These are phyloP conservation scores for Uronychia setigera DNA, from an alignment of 73 alveolate genomes.

Conservation along the genomic window DNA sequence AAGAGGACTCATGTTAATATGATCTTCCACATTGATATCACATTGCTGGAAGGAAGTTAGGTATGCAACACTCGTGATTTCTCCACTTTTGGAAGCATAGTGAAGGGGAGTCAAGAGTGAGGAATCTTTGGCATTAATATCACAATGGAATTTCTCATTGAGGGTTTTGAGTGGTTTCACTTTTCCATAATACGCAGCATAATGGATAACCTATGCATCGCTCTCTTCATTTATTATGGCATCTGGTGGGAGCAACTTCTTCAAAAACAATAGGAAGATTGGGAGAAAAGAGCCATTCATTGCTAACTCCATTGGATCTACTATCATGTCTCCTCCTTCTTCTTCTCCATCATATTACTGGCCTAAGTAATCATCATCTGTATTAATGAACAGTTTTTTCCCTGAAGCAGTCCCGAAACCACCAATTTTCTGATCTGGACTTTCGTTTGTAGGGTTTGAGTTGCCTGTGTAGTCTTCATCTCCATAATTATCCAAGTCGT, in stretches of 20 bases:
- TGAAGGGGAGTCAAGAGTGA: slow-evolving; percentile 1
- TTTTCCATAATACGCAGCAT: not conserved
- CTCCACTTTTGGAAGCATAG: slow-evolving; percentile 25
- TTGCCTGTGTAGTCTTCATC: not conserved
- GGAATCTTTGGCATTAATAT: not conserved
- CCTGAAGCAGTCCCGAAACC: not conserved
- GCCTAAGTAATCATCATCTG: not conserved
- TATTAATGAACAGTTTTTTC: not conserved
- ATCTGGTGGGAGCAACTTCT: not conserved
- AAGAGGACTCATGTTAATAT: slow-evolving; percentile 14
- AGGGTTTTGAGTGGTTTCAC: not conserved
- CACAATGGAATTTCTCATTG: not conserved
- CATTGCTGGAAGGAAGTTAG: not conserved
- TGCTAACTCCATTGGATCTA: not conserved
- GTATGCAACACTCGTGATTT: not conserved
- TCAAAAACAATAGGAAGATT: not conserved
- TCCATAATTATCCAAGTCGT: not conserved
- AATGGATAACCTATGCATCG: not conserved
- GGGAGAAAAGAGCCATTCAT: slow-evolving; percentile 9
- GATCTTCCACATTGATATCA: slow-evolving; percentile 8
- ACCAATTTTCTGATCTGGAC: no score
- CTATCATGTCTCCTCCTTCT: not conserved
- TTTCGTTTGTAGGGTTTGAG: no score
- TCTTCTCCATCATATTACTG: not conserved
- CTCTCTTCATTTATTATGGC: not conserved